Percentiles rank a stretch among this genome's conserved stretches.
Evolutionary conservation across 2,329 filamentous ascomycete genomes (phyloP).

Genomic region (Xylariales sp.): DNA sequence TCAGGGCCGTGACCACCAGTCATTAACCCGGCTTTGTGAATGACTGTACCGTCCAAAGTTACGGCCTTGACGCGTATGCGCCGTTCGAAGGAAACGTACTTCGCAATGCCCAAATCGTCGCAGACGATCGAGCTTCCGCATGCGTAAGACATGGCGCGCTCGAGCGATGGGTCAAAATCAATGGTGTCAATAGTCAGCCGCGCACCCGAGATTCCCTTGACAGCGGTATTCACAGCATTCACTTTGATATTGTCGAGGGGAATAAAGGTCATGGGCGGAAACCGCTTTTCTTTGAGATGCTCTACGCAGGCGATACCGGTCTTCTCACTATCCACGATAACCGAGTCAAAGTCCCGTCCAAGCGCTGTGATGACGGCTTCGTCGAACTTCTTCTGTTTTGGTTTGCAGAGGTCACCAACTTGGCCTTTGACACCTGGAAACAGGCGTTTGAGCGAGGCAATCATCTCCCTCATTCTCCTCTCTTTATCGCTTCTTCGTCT

Average conservation of each 20-base stretch:
- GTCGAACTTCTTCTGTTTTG: constrained; percentile 96
- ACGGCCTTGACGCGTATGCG: constrained; percentile 93
- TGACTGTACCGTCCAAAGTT: constrained; percentile 93
- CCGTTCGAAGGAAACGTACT: constrained; percentile 87
- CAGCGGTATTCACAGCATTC: constrained; percentile 85
- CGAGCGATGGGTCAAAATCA: constrained; percentile 87
- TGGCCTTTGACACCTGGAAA: constrained; percentile 92
- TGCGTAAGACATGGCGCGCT: constrained; percentile 93
- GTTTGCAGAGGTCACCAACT: constrained; percentile 90
- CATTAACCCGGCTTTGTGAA: constrained; percentile 96
- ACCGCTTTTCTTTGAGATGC: constrained; percentile 90
- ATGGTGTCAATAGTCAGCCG: constrained; percentile 95
- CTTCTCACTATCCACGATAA: constrained; percentile 95
- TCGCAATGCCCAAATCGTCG: constrained; percentile 86
- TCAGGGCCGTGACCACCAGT: constrained; percentile 89
- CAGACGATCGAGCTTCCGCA: constrained; percentile 96
- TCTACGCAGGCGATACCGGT: constrained; percentile 94
- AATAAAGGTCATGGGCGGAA: constrained; percentile 91
- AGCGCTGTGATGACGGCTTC: constrained; percentile 93
- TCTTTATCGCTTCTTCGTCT: constrained; percentile 88
- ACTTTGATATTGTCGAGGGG: constrained; percentile 98
- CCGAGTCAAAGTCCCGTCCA: constrained; percentile 91
- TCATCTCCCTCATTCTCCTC: constrained; percentile 80
- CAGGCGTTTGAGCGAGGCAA: constrained; percentile 87
- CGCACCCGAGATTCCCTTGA: constrained; percentile 89